Evolutionary conservation across 306 rosid species (phyloP).

Genomic region (Fragaria vesca): DNA sequence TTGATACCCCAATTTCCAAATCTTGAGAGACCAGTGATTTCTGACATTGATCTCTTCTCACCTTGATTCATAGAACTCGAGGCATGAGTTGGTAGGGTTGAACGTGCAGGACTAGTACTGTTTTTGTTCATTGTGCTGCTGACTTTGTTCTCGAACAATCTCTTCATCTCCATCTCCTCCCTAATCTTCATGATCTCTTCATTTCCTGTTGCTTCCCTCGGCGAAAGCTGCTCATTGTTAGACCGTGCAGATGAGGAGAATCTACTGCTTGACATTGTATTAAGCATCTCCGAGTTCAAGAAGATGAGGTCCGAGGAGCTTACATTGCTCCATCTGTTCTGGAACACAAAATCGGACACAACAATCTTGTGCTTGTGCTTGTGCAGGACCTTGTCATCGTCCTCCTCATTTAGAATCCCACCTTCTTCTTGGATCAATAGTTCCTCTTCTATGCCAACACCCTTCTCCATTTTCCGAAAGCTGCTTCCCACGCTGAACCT

Average conservation of each 20-base stretch:
- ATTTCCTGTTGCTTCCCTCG: conserved; percentile 18
- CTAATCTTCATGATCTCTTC: conserved; percentile 47
- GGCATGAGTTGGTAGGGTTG: conserved; percentile 24
- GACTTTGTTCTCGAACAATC: conserved; percentile 58
- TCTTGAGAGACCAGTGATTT: conserved; percentile 71
- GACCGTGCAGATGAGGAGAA: conserved; percentile 41
- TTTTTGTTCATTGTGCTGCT: conserved; percentile 31
- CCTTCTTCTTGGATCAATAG: conserved; percentile 36
- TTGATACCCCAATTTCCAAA: conserved; percentile 44
- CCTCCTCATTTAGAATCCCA: conserved; percentile 17
- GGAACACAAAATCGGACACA: conserved; percentile 68
- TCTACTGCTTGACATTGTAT: conserved; percentile 54
- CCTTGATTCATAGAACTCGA: conserved; percentile 37
- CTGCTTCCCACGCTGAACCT: conserved; percentile 86
- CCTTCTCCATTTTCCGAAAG: conserved; percentile 57
- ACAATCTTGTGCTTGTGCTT: conserved; percentile 74
- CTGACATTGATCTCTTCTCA: conserved; percentile 79
- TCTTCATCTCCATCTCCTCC: conserved; percentile 68
- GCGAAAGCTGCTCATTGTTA: conserved; percentile 4
- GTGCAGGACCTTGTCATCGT: conserved; percentile 39
- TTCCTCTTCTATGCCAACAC: conserved; percentile 40
- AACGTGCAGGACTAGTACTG: conserved; percentile 21
- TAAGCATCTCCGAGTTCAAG: conserved; percentile 75
- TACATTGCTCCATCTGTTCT: conserved; percentile 85
- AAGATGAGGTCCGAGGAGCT: conserved; percentile 86